phyloP scores from a whole-genome alignment of 768 basidiomycete genomes.

The Pleurotus cornucopiae region DNA sequence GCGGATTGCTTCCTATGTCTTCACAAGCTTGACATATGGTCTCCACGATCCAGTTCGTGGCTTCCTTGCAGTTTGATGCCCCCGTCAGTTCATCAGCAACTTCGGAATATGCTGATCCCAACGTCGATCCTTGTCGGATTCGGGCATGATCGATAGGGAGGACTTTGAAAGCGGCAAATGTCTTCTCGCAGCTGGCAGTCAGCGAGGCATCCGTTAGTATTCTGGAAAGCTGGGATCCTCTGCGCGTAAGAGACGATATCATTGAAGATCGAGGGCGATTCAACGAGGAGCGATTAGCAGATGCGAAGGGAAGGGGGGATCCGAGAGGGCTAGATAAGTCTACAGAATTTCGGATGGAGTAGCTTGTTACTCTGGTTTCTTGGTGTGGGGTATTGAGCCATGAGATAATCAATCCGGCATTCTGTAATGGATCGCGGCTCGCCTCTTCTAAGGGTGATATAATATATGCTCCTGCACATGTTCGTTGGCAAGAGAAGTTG shows the following conservation, averaged over 20 bases:
- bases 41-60: constrained; percentile 71
- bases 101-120: constrained; percentile 42
- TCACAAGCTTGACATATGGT: constrained; percentile 64
- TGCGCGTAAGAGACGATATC: constrained; percentile 12
- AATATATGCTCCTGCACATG: constrained; percentile 80
- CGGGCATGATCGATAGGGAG: constrained; percentile 68
- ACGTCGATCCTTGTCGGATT: constrained; percentile 41
- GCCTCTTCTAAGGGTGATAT: constrained; percentile 90
- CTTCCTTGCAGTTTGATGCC: constrained; percentile 71
- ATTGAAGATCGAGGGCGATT: constrained; percentile 1
- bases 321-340: constrained; percentile 23
- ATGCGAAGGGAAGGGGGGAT: constrained; percentile 13
- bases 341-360: constrained; percentile 75
- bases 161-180: constrained; percentile 76
- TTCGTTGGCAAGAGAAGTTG: background rate
- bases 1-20: constrained; percentile 45
- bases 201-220: constrained; percentile 29
- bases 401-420: constrained; percentile 81
- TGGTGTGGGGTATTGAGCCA: constrained; percentile 67
- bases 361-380: constrained; percentile 76
- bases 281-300: constrained; percentile 7
- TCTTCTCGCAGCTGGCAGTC: constrained; percentile 27
- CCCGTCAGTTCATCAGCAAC: constrained; percentile 57
- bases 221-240: constrained; percentile 28
- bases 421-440: constrained; percentile 82